These are phyloP conservation scores for Osmanthus fragrans DNA, from an alignment of 257 asterid species.

Conservation along the genomic window DNA sequence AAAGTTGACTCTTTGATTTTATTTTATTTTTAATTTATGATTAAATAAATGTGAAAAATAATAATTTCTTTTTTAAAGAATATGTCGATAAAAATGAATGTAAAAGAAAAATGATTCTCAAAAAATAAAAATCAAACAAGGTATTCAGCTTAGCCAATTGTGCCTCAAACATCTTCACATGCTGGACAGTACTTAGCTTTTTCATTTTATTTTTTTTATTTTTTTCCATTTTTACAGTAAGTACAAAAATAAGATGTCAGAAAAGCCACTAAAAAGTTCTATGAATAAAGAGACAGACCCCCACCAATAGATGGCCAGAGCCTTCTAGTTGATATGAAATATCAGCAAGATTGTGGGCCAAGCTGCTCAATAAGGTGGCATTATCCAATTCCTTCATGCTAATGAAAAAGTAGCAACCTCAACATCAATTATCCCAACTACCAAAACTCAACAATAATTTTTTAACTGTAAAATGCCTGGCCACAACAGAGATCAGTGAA, in stretches of 20 bases:
- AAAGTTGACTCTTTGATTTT: too few relatives aligned
- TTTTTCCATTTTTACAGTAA: not conserved
- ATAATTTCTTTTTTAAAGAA: too few relatives aligned
- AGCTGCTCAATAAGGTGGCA: not conserved
- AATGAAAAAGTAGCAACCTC: not conserved
- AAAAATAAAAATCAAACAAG: too few relatives aligned
- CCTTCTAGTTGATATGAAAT: not conserved
- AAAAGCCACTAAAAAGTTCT: too few relatives aligned
- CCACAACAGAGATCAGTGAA: slow-evolving; percentile 26
- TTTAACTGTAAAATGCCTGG: slow-evolving; percentile 28
- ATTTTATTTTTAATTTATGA: too few relatives aligned
- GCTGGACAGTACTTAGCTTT: too few relatives aligned
- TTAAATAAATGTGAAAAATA: too few relatives aligned
- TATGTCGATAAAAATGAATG: too few relatives aligned
- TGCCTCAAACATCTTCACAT: not conserved
- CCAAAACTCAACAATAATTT: slow-evolving; percentile 23
- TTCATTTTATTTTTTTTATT: too few relatives aligned
- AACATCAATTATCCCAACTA: not conserved
- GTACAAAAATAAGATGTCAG: not conserved
- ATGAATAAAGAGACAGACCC: too few relatives aligned
- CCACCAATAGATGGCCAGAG: not conserved
- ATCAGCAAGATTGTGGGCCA: not conserved
- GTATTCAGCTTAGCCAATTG: not conserved
- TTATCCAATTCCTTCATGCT: slow-evolving; percentile 24
- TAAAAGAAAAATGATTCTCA: too few relatives aligned